A percentile compares a stretch with the other conserved stretches of the same genome.
phyloP scores from a whole-genome alignment of 257 asterid species.

The Solanum bulbocastanum region DNA sequence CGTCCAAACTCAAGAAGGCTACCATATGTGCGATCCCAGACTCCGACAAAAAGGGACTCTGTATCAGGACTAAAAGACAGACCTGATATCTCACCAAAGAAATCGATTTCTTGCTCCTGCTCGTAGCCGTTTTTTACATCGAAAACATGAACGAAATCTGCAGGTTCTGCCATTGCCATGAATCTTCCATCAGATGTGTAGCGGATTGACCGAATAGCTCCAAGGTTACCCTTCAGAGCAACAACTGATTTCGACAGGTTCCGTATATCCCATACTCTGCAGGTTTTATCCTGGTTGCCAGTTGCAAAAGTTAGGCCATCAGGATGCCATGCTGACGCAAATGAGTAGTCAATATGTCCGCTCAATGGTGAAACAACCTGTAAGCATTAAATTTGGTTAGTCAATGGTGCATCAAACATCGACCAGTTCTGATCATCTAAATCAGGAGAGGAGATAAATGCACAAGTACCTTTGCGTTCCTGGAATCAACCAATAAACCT shows the following conservation, averaged over 20 bases:
- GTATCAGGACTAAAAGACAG: slow-evolving; percentile 86
- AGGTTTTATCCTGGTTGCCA: slow-evolving; percentile 92
- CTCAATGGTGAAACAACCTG: slow-evolving; percentile 49
- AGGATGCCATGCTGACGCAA: slow-evolving; percentile 97
- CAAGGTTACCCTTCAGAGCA: slow-evolving; percentile 74
- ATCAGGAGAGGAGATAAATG: not conserved
- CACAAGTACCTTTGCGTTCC: slow-evolving; percentile 56
- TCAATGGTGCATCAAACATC: not conserved
- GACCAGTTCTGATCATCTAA: not conserved
- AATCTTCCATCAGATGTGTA: slow-evolving; percentile 79
- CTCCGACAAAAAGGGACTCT: slow-evolving; percentile 76
- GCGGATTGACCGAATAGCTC: slow-evolving; percentile 86
- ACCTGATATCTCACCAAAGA: slow-evolving; percentile 96
- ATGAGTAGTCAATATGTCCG: slow-evolving; percentile 80
- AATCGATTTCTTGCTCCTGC: slow-evolving; percentile 80
- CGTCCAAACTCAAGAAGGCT: slow-evolving; percentile 84
- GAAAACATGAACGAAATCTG: slow-evolving; percentile 80
- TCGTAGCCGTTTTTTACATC: slow-evolving; percentile 63
- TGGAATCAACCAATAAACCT: slow-evolving; percentile 65
- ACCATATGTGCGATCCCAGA: slow-evolving; percentile 90
- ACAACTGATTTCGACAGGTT: slow-evolving; percentile 50
- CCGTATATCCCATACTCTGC: slow-evolving; percentile 80
- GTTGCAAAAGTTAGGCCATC: slow-evolving; percentile 76
- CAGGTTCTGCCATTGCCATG: slow-evolving; percentile 99
- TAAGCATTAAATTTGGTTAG: not conserved